These are phyloP conservation scores for Candida glaebosa DNA, from an alignment of 805 yeast species.

Conservation along the genomic window DNA sequence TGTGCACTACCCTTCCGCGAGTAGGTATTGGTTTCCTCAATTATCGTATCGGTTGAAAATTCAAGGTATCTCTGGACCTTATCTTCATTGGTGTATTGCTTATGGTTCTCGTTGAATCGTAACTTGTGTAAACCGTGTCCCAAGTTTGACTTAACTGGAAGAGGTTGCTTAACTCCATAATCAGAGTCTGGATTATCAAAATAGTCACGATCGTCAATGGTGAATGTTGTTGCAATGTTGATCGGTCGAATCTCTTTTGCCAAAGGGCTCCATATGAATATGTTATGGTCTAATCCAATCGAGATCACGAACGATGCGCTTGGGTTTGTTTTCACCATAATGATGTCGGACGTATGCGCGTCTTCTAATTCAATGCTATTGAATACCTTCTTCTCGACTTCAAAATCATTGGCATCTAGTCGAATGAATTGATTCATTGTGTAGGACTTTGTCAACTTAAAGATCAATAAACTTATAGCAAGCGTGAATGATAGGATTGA, in stretches of 20 bases:
- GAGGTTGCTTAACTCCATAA: not conserved
- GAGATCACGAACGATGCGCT: slow-evolving; percentile 63
- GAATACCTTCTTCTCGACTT: slow-evolving; percentile 20
- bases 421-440: slow-evolving; percentile 3
- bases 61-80: not conserved
- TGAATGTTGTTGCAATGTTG: slow-evolving; percentile 29
- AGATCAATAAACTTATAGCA: slow-evolving; percentile 31
- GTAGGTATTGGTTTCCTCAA: not conserved
- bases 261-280: slow-evolving; percentile 72
- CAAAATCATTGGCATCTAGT: slow-evolving; percentile 10
- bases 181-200: slow-evolving; percentile 28
- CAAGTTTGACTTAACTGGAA: not conserved
- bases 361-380: slow-evolving; percentile 29
- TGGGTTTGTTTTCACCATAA: slow-evolving; percentile 55
- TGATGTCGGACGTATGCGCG: slow-evolving; percentile 62
- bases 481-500: slow-evolving; percentile 49
- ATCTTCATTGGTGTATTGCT: not conserved
- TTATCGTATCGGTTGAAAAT: not conserved
- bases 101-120: not conserved
- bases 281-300: slow-evolving; percentile 69
- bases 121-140: not conserved
- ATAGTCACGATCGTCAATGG: slow-evolving; percentile 29
- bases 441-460: slow-evolving; percentile 16
- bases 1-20: not conserved
- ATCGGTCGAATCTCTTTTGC: slow-evolving; percentile 17